Conservation (phyloP, 129 eudicot genomes). For the Heracleum sosnowskyi region DNA sequence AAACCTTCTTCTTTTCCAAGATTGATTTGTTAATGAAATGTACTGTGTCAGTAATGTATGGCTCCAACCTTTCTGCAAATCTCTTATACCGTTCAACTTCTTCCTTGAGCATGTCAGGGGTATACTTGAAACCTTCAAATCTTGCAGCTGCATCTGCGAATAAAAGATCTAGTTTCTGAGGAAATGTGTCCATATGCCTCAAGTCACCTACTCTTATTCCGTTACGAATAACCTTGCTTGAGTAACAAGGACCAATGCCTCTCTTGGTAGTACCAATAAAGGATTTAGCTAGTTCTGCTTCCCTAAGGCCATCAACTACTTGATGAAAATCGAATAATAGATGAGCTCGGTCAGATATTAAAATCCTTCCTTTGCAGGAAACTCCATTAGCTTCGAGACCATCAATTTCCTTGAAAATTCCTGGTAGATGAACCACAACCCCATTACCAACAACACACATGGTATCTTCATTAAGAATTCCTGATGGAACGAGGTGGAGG, state of each 20-base stretch:
- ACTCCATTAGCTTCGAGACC: conserved; percentile 85
- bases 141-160: conserved; percentile 88
- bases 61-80: conserved; percentile 92
- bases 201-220: conserved; percentile 90
- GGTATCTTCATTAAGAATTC: conserved; percentile 85
- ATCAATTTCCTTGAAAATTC: conserved; percentile 90
- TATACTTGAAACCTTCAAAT: conserved; percentile 58
- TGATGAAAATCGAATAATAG: conserved; percentile 86
- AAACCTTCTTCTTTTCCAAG: conserved; percentile 59
- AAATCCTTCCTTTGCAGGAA: conserved; percentile 71
- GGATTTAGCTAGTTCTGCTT: conserved; percentile 85
- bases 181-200: conserved; percentile 96
- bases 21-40: conserved; percentile 79
- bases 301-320: conserved; percentile 80
- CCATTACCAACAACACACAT: conserved; percentile 93
- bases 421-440: conserved; percentile 93
- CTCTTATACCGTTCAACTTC: conserved; percentile 81
- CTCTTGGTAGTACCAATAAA: conserved; percentile 94
- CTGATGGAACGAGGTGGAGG: conserved; percentile 96
- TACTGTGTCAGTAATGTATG: conserved; percentile 80
- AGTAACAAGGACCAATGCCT: conserved; percentile 96
- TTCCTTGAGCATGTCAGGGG: conserved; percentile 63
- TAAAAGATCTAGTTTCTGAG: conserved; percentile 76
- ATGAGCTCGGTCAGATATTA: conserved; percentile 96
- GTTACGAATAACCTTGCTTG: conserved; percentile 90